phyloP scores from a whole-genome alignment of 495 filamentous ascomycete species.

The Trichoderma asperelloides region DNA sequence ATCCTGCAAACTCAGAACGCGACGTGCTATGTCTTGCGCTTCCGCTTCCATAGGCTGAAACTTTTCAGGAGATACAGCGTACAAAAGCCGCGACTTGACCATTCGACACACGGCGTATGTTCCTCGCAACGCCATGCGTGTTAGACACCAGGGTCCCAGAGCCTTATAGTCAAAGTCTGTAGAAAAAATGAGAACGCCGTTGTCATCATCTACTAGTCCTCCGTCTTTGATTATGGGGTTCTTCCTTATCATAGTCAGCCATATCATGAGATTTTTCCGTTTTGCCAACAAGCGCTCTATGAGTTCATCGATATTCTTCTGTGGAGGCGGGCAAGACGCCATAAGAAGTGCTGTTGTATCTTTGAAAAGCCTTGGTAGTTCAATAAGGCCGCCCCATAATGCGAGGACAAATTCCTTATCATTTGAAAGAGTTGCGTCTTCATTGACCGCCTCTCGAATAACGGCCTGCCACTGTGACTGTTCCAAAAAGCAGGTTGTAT shows the following conservation, averaged over 20 bases:
- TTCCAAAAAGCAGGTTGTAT: constrained; percentile 22
- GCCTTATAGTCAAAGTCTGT: background rate
- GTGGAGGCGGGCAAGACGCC: background rate
- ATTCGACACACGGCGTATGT: constrained; percentile 13
- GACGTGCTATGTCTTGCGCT: constrained; percentile 10
- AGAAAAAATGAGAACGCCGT: background rate
- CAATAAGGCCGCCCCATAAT: constrained; percentile 19
- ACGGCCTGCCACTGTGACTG: constrained; percentile 21
- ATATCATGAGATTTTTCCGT: background rate
- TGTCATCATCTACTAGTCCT: background rate
- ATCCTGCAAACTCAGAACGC: constrained; percentile 3
- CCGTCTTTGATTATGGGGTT: background rate
- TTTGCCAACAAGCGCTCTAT: constrained; percentile 1
- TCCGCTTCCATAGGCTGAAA: constrained; percentile 10
- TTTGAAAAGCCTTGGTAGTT: constrained; percentile 16
- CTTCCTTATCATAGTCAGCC: background rate
- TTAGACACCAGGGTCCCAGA: background rate
- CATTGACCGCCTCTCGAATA: constrained; percentile 16
- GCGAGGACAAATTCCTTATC: constrained; percentile 20
- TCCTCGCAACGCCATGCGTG: constrained; percentile 11
- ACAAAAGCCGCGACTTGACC: constrained; percentile 12
- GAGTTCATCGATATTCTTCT: background rate
- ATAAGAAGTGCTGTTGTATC: constrained; percentile 13
- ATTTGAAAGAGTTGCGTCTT: constrained; percentile 15
- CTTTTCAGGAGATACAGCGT: constrained; percentile 10